These are phyloP conservation scores for Puccinia hordei DNA, from an alignment of 1,284 basidiomycete genomes.

Conservation along the genomic window DNA sequence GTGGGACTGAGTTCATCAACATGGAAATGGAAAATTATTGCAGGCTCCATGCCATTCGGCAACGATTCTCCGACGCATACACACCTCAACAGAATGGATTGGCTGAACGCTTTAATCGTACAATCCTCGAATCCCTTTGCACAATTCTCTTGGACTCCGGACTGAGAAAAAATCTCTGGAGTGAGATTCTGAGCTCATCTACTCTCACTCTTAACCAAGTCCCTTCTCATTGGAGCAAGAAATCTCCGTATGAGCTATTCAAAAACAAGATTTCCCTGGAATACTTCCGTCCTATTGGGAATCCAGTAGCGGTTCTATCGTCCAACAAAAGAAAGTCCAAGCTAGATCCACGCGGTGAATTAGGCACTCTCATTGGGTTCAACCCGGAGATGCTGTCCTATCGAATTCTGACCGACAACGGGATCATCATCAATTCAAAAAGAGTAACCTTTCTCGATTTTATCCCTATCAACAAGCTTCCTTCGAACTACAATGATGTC, in stretches of 20 bases:
- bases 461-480: too few species aligned
- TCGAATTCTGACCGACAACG: neutral
- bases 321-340: too few species aligned
- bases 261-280: neutral
- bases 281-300: neutral
- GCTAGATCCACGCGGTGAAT: too few species aligned
- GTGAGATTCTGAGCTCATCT: neutral
- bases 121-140: too few species aligned
- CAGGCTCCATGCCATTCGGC: neutral
- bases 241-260: neutral
- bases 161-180: too few species aligned
- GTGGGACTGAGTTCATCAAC: neutral
- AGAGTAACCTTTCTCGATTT: too few species aligned
- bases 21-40: neutral
- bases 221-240: too few species aligned
- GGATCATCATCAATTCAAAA: too few species aligned
- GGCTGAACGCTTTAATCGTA: neutral
- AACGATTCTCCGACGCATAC: neutral
- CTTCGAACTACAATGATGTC: too few species aligned
- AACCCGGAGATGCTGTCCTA: neutral
- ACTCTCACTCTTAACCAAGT: neutral
- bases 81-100: slow-evolving; percentile 17
- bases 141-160: too few species aligned
- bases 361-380: too few species aligned
- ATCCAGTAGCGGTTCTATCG: too few species aligned